Conservation (phyloP, 495 filamentous ascomycete genomes). For the Glonium stellatum region DNA sequence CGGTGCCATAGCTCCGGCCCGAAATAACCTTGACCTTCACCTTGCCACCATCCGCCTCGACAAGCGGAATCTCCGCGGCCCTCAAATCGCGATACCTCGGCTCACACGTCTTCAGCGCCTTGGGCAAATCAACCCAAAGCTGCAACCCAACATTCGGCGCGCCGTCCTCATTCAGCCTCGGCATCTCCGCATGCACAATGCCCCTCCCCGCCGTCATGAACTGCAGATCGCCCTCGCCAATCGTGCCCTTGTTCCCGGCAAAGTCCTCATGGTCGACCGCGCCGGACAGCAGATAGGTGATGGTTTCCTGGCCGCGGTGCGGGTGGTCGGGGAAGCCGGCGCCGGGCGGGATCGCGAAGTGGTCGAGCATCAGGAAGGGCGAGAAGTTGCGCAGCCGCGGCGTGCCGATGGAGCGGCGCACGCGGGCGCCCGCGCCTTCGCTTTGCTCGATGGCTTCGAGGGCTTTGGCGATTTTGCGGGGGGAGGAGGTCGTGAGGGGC, state of each 20-base stretch:
- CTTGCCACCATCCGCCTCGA: conserved; percentile 59
- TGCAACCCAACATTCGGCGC: conserved; percentile 80
- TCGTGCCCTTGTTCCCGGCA: conserved; percentile 78
- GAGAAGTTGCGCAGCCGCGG: conserved; percentile 76
- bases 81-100: conserved; percentile 83
- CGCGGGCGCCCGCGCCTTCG: conserved; percentile 83
- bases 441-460: conserved; percentile 81
- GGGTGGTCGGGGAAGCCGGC: conserved; percentile 88
- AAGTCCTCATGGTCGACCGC: conserved; percentile 95
- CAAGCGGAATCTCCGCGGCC: conserved; percentile 67
- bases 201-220: conserved; percentile 96
- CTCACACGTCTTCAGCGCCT: conserved; percentile 76
- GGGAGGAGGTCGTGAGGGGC: conserved; percentile 42
- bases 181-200: conserved; percentile 98
- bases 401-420: conserved; percentile 84
- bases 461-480: conserved; percentile 69
- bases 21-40: conserved; percentile 84
- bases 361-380: conserved; percentile 96
- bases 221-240: conserved; percentile 78
- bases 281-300: conserved; percentile 82
- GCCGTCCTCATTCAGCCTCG: conserved; percentile 69
- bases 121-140: conserved; percentile 88
- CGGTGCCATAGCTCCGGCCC: conserved; percentile 73
- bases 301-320: conserved; percentile 63
- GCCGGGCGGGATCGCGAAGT: conserved; percentile 73